Evolutionary conservation across 2,329 filamentous ascomycete species (phyloP).

Genomic region (Geosmithia flava): DNA sequence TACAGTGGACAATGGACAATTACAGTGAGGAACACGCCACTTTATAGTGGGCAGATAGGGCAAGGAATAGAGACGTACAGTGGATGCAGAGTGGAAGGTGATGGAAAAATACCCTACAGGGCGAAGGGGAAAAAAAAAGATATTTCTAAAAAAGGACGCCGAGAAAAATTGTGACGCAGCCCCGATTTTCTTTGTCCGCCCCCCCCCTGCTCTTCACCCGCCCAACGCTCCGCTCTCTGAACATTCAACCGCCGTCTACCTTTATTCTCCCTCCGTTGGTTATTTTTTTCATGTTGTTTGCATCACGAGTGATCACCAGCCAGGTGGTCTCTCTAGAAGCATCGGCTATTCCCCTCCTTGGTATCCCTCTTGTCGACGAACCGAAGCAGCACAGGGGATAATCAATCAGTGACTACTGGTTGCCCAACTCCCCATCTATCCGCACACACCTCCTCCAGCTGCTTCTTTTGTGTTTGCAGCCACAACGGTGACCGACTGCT

Average conservation of each 20-base stretch:
- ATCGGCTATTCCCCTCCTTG: neutral
- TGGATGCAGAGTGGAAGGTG: neutral
- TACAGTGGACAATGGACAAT: too few relatives aligned
- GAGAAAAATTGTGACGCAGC: conserved; percentile 3
- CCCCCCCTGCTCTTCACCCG: neutral
- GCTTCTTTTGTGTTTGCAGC: too few relatives aligned
- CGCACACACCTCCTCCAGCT: too few relatives aligned
- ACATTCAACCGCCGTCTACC: neutral
- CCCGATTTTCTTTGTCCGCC: neutral
- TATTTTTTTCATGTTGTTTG: neutral
- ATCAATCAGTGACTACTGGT: neutral
- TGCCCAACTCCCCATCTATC: too few relatives aligned
- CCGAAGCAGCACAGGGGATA: neutral
- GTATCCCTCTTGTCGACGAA: neutral
- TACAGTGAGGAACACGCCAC: too few relatives aligned
- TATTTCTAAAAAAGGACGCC: neutral
- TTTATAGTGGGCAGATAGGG: too few relatives aligned
- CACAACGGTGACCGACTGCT: too few relatives aligned
- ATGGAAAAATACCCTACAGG: neutral
- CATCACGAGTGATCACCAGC: conserved; percentile 2
- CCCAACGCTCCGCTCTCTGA: neutral
- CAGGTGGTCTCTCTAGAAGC: conserved; percentile 1
- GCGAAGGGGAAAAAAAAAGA: neutral
- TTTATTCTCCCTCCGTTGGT: neutral
- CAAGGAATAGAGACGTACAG: too few relatives aligned